phyloP scores from a whole-genome alignment of 1,139 yeast species.

The Yamadazyma jaroonii region DNA sequence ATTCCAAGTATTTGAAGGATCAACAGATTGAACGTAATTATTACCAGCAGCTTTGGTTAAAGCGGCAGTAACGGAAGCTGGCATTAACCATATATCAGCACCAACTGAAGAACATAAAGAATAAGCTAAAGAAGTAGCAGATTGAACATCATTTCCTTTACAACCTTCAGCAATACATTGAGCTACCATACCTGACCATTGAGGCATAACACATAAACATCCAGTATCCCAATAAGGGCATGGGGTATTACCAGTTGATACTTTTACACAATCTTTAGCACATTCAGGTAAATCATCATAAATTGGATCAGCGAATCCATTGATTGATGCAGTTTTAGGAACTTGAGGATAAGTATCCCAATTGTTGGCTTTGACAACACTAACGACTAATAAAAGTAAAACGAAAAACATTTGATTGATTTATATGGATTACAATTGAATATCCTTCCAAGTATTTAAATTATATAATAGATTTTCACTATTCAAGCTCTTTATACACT shows the following conservation, averaged over 20 bases:
- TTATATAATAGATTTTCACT: no score
- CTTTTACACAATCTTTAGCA: constrained; percentile 41
- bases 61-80: constrained; percentile 33
- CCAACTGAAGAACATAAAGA: constrained; percentile 46
- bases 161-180: constrained; percentile 44
- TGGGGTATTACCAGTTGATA: constrained; percentile 36
- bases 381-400: constrained; percentile 4
- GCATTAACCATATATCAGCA: constrained; percentile 47
- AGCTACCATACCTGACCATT: constrained; percentile 46
- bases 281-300: constrained; percentile 38
- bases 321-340: constrained; percentile 47
- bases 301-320: constrained; percentile 55
- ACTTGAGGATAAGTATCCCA: constrained; percentile 46
- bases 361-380: constrained; percentile 12
- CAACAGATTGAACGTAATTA: constrained; percentile 12
- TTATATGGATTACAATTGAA: no score
- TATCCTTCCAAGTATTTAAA: no score
- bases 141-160: constrained; percentile 34
- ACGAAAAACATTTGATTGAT: no score
- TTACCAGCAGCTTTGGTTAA: constrained; percentile 17
- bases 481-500: no score
- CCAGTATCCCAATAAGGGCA: constrained; percentile 59
- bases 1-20: constrained; percentile 12
- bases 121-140: constrained; percentile 41
- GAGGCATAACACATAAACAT: constrained; percentile 51